phyloP scores from a whole-genome alignment of 257 asterid genomes.

The Jasminum sambac region DNA sequence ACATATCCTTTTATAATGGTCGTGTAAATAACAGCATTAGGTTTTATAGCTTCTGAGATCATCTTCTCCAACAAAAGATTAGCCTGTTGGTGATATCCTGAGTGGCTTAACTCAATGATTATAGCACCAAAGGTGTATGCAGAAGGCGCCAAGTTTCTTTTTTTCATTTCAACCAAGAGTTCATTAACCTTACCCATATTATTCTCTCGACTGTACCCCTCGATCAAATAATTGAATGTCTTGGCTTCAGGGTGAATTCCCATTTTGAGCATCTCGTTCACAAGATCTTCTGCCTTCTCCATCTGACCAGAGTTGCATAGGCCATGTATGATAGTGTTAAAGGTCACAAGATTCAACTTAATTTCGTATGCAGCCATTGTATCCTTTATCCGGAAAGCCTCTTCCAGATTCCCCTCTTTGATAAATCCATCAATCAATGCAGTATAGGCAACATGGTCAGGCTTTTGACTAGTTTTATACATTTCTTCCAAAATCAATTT shows the following conservation, averaged over 20 bases:
- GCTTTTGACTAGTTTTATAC: conserved; percentile 53
- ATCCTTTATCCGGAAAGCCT: conserved; percentile 63
- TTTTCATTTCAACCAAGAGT: conserved; percentile 66
- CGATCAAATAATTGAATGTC: conserved; percentile 63
- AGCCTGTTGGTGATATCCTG: conserved; percentile 61
- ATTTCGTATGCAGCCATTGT: conserved; percentile 60
- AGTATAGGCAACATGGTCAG: conserved; percentile 56
- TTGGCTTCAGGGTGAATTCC: conserved; percentile 63
- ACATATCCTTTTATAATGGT: conserved; percentile 56
- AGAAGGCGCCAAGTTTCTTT: conserved; percentile 63
- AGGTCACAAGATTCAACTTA: conserved; percentile 56
- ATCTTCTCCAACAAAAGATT: conserved; percentile 54
- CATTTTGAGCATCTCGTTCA: conserved; percentile 61
- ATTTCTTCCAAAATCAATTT: conserved; percentile 65
- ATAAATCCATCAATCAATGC: conserved; percentile 75
- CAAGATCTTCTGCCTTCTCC: conserved; percentile 54
- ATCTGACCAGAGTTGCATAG: conserved; percentile 61
- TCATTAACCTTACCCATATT: conserved; percentile 59
- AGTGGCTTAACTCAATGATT: conserved; percentile 53
- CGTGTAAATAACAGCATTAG: conserved; percentile 54
- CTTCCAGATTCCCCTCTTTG: conserved; percentile 63
- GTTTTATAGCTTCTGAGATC: conserved; percentile 53
- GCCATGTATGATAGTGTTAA: conserved; percentile 62
- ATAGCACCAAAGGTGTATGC: conserved; percentile 57
- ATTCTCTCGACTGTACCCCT: conserved; percentile 52